These are phyloP conservation scores for Cornus suecica DNA, from an alignment of 148 eudicot genomes.

Conservation along the genomic window DNA sequence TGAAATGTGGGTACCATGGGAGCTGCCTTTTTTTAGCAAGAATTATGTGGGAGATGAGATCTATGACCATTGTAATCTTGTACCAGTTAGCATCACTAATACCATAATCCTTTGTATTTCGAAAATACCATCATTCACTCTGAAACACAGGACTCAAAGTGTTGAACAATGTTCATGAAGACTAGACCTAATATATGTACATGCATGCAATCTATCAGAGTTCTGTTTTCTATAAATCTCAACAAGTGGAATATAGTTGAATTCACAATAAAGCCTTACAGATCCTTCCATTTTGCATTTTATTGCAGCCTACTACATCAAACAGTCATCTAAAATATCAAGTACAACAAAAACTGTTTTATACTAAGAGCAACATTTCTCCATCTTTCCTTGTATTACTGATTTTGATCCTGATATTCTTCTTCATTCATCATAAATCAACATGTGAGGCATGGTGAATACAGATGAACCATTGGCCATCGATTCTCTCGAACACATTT, in stretches of 20 bases:
- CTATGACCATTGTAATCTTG: background rate
- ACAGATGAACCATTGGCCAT: conserved; percentile 70
- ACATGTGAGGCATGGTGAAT: conserved; percentile 77
- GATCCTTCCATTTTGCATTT: too few relatives aligned
- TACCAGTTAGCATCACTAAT: background rate
- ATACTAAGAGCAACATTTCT: background rate
- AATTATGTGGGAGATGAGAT: background rate
- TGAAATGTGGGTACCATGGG: background rate
- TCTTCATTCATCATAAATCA: conserved; percentile 39
- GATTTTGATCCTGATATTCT: background rate
- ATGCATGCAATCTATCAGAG: background rate
- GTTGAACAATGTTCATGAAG: background rate
- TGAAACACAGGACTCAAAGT: background rate
- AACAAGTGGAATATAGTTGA: background rate
- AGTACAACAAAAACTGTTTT: background rate
- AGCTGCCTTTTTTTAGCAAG: background rate
- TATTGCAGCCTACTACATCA: background rate
- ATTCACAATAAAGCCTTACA: background rate
- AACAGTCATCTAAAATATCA: background rate
- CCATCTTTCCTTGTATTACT: background rate
- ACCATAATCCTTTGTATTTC: background rate
- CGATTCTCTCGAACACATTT: conserved; percentile 76
- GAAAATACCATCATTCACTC: background rate
- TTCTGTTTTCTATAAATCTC: background rate
- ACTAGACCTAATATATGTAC: background rate